Conservation (phyloP, 179 eudicot species). For the Patellifolia procumbens region DNA sequence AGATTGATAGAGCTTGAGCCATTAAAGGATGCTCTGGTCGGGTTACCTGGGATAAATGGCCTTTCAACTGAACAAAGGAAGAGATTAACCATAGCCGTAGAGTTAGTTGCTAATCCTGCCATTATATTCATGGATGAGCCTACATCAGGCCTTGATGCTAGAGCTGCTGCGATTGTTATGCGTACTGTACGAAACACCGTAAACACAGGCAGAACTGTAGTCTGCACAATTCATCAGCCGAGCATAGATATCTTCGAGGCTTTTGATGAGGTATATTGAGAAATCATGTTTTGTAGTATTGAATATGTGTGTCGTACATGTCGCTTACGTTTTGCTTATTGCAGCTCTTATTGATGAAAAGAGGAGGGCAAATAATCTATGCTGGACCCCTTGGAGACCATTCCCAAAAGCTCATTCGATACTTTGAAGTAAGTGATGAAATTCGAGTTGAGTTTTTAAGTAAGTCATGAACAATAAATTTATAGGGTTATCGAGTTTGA, state of each 20-base stretch:
- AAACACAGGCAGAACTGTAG: constrained; percentile 38
- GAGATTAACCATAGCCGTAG: constrained; percentile 41
- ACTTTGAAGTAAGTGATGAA: constrained; percentile 53
- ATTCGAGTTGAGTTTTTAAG: background rate
- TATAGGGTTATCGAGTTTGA: too few relatives aligned
- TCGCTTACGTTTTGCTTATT: background rate
- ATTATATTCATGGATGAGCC: constrained; percentile 38
- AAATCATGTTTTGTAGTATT: background rate
- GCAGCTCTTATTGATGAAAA: constrained; percentile 73
- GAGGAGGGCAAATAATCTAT: constrained; percentile 70
- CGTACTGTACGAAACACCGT: constrained; percentile 36
- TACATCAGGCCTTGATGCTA: constrained; percentile 43
- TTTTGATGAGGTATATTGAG: constrained; percentile 25
- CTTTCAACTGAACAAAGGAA: constrained; percentile 40
- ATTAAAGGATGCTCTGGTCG: constrained; percentile 33
- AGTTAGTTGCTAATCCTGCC: constrained; percentile 29
- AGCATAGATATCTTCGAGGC: constrained; percentile 32
- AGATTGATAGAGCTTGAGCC: constrained; percentile 32
- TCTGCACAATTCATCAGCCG: constrained; percentile 36
- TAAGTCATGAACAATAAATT: too few relatives aligned
- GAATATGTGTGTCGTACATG: background rate
- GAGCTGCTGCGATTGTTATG: constrained; percentile 49
- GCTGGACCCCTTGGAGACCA: constrained; percentile 67
- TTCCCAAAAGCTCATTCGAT: constrained; percentile 56
- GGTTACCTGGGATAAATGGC: constrained; percentile 41